Base-by-base conservation (phyloP, 805 yeast species). In the Blastobotrys terrestris region DNA sequence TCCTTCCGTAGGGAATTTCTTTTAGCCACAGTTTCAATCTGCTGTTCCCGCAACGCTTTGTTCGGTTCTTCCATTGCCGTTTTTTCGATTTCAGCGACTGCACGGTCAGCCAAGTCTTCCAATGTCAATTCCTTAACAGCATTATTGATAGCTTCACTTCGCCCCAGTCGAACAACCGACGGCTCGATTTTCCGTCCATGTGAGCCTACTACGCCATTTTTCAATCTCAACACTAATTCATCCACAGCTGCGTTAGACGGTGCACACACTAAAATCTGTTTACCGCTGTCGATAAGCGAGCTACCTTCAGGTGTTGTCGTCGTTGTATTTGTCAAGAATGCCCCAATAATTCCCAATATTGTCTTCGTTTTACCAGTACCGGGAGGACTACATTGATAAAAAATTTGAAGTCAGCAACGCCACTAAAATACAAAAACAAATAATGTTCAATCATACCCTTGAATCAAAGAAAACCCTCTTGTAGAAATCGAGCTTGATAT, bases 211-310 rank as follows among this genome's bases (percentile, higher is more conserved):
- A 91, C 82, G 3, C 97, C 97, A 16, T 72, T 74, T 58, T 84
- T 82, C 54, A 94, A 72, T 65, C 99, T 84, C 16, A 90, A 62
- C 13, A 90, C 94, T 55, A 94, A 74, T 65, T 95, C 99, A 70
- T 94, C 99, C 2, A 94, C 97, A 13, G 99, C 99, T 0, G 99
- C 99, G 72, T 94, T 94, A 66, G 97, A 88, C 2, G 99, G 99
- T 1, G 99, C 98, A 77, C 99, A 95, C 16, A 94, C 81, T 49
- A 94, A 71, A 1, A 94, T 80, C 53, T 87, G 87, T 39, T 79
- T 35, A 8, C 21, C 14, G 16, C 31, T 16, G 3, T 75, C 31
- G 19, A 47, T 15, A 16, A 31, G 22, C 3, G 52, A 4, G 14
- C 31, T 45, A 3, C 52, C 6, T 3, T 47, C 49, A 11, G 52